Percentiles rank a stretch among this genome's conserved stretches.
phyloP scores from a whole-genome alignment of 176 grass and related monocot species.

The Chrysopogon serrulatus region DNA sequence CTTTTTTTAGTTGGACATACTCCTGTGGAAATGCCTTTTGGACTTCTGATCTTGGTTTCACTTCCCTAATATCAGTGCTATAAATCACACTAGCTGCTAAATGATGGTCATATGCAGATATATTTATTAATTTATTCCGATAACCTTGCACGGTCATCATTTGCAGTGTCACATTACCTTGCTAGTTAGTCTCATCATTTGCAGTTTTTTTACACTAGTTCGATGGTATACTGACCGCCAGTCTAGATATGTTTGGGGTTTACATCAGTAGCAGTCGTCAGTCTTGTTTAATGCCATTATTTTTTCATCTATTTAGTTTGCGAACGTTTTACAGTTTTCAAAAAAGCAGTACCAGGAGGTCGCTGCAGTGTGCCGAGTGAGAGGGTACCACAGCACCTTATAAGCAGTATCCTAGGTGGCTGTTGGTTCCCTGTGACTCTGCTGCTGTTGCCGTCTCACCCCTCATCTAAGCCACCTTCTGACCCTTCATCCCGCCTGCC shows the following conservation, averaged over 20 bases:
- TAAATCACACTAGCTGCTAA: background rate
- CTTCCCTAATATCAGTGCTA: background rate
- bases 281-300: background rate
- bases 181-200: background rate
- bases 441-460: background rate
- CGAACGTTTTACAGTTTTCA: background rate
- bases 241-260: slow-evolving; percentile 1
- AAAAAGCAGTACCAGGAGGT: background rate
- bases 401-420: background rate
- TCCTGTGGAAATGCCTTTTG: background rate
- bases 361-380: background rate
- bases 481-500: background rate
- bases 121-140: background rate
- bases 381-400: background rate
- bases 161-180: background rate
- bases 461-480: too few relatives aligned
- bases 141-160: background rate
- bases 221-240: background rate
- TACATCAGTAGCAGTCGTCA: background rate
- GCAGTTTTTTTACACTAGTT: background rate
- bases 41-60: background rate
- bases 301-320: slow-evolving; percentile 5
- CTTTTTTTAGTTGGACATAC: slow-evolving; percentile 13
- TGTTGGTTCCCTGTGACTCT: background rate
- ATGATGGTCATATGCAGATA: background rate